These are phyloP conservation scores for Huntiella decipiens DNA, from an alignment of 2,329 filamentous ascomycete species.

Conservation along the genomic window DNA sequence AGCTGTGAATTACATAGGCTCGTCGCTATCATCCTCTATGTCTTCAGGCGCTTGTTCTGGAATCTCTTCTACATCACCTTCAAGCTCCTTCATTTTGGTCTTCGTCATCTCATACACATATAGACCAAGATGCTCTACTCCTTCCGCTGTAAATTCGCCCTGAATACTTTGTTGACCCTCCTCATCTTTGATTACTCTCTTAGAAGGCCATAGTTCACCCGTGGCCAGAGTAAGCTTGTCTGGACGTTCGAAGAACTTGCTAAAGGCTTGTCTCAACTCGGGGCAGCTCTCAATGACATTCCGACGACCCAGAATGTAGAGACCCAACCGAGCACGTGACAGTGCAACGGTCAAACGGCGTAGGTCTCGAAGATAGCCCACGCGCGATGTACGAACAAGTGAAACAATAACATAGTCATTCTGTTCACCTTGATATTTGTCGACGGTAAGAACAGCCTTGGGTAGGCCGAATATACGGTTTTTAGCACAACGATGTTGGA, in stretches of 20 bases:
- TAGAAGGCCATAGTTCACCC: conserved; percentile 67
- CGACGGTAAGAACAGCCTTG: conserved; percentile 78
- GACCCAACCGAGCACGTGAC: conserved; percentile 72
- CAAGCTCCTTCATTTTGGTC: conserved; percentile 32
- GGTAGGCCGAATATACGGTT: conserved; percentile 79
- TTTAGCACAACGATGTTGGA: conserved; percentile 63
- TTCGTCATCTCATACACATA: conserved; percentile 95
- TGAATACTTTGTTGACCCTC: conserved; percentile 23
- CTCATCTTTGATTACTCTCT: conserved; percentile 27
- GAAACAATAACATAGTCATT: conserved; percentile 97
- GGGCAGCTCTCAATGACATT: conserved; percentile 76
- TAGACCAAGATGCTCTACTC: conserved; percentile 83
- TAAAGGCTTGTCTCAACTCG: conserved; percentile 75
- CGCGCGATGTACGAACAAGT: conserved; percentile 68
- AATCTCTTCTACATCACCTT: conserved; percentile 17
- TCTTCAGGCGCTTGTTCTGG: not conserved
- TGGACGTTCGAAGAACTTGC: conserved; percentile 53
- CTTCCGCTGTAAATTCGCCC: conserved; percentile 57
- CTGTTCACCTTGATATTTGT: conserved; percentile 98
- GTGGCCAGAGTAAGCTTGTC: conserved; percentile 68
- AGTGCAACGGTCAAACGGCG: conserved; percentile 86
- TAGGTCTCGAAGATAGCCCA: conserved; percentile 85
- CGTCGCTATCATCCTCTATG: not conserved
- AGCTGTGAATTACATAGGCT: not conserved
- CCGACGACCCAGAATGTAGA: conserved; percentile 80